These are phyloP conservation scores for Calonectria pseudoturangicola DNA, from an alignment of 2,329 filamentous ascomycete species.

Conservation along the genomic window DNA sequence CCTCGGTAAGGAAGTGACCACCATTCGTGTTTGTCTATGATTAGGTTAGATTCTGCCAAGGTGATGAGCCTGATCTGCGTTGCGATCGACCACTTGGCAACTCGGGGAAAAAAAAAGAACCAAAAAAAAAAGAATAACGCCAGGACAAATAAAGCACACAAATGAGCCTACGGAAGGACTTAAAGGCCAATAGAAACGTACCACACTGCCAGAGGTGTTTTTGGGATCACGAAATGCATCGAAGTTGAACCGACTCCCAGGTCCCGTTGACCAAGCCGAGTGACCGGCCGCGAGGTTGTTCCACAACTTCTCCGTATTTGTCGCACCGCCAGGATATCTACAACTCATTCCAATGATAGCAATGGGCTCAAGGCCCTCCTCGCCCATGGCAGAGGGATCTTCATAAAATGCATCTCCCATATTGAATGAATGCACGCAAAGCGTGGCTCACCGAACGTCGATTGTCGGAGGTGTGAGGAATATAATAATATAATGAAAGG, in stretches of 20 bases:
- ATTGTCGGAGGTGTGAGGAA: not conserved
- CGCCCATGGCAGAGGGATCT: slow-evolving; percentile 4
- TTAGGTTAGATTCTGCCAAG: slow-evolving; percentile 14
- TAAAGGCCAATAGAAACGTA: not conserved
- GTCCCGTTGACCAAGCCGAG: slow-evolving; percentile 62
- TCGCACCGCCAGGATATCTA: slow-evolving; percentile 45
- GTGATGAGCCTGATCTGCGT: slow-evolving; percentile 7
- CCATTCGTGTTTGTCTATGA: slow-evolving; percentile 44
- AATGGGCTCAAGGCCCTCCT: slow-evolving; percentile 43
- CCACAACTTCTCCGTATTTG: slow-evolving; percentile 43
- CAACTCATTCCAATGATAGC: slow-evolving; percentile 53
- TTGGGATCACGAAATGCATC: slow-evolving; percentile 60
- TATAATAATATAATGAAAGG: slow-evolving; percentile 12
- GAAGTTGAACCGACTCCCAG: slow-evolving; percentile 67
- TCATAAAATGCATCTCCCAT: slow-evolving; percentile 33
- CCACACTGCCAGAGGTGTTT: slow-evolving; percentile 32
- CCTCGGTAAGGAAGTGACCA: slow-evolving; percentile 55
- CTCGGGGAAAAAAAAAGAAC: not conserved
- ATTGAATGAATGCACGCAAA: slow-evolving; percentile 27
- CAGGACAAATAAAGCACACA: not conserved
- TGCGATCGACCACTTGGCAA: slow-evolving; percentile 1
- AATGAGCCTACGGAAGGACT: not conserved
- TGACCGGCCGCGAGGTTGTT: slow-evolving; percentile 50
- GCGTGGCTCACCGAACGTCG: not conserved
- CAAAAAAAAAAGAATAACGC: not conserved